Base-by-base conservation (phyloP, 768 basidiomycete species). In the Harrya chromipes region DNA sequence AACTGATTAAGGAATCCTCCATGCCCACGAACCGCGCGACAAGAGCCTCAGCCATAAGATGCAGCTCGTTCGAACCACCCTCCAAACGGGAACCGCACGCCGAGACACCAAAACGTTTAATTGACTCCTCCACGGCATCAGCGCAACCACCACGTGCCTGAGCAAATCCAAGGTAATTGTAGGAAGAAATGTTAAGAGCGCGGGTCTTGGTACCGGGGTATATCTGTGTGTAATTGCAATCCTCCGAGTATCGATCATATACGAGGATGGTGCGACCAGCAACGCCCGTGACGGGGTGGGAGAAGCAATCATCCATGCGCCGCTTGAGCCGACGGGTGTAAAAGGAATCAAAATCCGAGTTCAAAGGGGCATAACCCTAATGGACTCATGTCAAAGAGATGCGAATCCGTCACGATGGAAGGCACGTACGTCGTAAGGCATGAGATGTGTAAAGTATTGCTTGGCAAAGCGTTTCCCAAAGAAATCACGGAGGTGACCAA, bases 161-260 rank as follows among this genome's bases (percentile, higher is more conserved):
- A 0, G 95, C 97, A 63, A 99, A 99, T 4, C 97, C 97, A 60
- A 99, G 91, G 66, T 98, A 99, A 72, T 98, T 99, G 76, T 99
- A 99, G 8, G 93, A 97, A 1, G 94, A 94, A 57, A 98, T 88
- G 68, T 99, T 99, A 59, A 99, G 85, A 0, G 86, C 89, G 45
- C 94, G 90, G 0, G 91, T 94, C 21, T 78, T 80, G 1, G 75
- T 80, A 51, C 94, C 95, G 2, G 90, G 88, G 59, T 85, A 74
- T 43, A 82, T 70, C 52, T 90, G 85, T 4, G 84, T 85, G 62
- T 80, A 74, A 70, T 93, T 90, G 73, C 87, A 84, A 70, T 97
- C 87, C 42, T 79, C 70, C 12, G 91, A 89, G 56, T 81, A 76
- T 38, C 95, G 88, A 72, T 98, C 92, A 43, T 92, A 79, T 49